Conservation (phyloP, 306 rosid genomes). For the Prunus salicina region DNA sequence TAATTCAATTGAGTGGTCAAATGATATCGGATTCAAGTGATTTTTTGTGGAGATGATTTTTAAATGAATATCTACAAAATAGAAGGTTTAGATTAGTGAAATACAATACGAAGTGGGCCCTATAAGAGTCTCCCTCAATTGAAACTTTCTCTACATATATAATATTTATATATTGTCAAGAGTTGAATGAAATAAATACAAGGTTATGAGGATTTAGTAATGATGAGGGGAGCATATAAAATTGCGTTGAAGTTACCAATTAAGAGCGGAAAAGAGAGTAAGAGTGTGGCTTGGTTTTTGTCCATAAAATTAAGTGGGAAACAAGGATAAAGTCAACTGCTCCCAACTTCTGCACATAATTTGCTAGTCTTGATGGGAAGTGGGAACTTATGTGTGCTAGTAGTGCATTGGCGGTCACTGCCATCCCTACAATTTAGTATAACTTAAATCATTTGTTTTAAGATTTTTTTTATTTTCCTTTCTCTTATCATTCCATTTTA, state of each 20-base stretch:
- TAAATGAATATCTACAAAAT: no score
- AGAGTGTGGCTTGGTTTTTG: conserved; percentile 25
- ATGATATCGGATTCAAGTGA: no score
- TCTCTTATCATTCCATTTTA: not conserved
- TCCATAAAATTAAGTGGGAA: conserved; percentile 46
- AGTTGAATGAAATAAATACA: not conserved
- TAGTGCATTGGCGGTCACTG: conserved; percentile 18
- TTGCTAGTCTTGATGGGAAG: conserved; percentile 20
- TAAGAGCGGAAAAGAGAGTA: conserved; percentile 2
- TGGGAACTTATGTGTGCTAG: conserved; percentile 16
- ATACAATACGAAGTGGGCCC: no score
- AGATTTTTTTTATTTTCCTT: not conserved
- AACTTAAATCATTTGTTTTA: not conserved
- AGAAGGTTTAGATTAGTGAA: no score
- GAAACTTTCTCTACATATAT: no score
- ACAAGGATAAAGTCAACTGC: conserved; percentile 45
- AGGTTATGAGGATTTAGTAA: not conserved
- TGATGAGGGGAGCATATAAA: not conserved
- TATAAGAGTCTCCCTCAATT: no score
- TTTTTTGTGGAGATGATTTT: no score
- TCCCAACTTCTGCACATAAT: conserved; percentile 3
- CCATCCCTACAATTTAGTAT: conserved; percentile 8
- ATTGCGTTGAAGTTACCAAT: not conserved
- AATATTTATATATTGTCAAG: not conserved
- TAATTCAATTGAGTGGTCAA: no score